Conservation (phyloP, 73 alveolate species). For the Durusdinium trenchii region DNA sequence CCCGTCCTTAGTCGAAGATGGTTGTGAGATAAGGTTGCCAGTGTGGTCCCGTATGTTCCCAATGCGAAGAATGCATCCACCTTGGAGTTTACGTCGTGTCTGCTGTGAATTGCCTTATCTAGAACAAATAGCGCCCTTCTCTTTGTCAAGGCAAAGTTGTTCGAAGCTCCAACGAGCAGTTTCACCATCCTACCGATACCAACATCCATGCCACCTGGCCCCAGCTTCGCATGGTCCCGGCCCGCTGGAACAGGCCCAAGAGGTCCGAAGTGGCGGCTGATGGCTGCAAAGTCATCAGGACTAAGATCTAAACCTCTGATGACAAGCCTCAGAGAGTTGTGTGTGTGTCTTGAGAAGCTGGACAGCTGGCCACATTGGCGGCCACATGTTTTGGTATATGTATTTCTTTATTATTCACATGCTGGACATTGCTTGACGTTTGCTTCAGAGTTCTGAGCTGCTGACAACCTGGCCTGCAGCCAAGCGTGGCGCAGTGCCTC, state of each 20-base stretch:
- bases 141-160: too few species aligned
- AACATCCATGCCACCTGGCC: slow-evolving; percentile 6
- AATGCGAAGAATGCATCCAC: slow-evolving; percentile 58
- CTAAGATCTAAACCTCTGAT: slow-evolving; percentile 37
- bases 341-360: neutral
- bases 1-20: slow-evolving; percentile 60
- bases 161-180: too few species aligned
- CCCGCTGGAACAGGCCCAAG: slow-evolving; percentile 70
- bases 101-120: too few species aligned
- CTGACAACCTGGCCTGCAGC: slow-evolving; percentile 27
- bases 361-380: neutral
- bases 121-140: too few species aligned
- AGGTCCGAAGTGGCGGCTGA: slow-evolving; percentile 31
- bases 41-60: slow-evolving; percentile 67
- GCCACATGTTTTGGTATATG: neutral
- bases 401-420: neutral
- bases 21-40: slow-evolving; percentile 83
- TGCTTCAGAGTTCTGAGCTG: neutral
- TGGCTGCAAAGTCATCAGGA: neutral
- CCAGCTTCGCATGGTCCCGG: slow-evolving; percentile 40
- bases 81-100: too few species aligned
- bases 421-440: neutral
- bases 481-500: slow-evolving; percentile 32
- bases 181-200: too few species aligned
- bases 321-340: slow-evolving; percentile 31